Percentiles rank a stretch among this genome's conserved stretches.
phyloP scores from a whole-genome alignment of 1,284 basidiomycete genomes.

The Austroboletus rostrupii region DNA sequence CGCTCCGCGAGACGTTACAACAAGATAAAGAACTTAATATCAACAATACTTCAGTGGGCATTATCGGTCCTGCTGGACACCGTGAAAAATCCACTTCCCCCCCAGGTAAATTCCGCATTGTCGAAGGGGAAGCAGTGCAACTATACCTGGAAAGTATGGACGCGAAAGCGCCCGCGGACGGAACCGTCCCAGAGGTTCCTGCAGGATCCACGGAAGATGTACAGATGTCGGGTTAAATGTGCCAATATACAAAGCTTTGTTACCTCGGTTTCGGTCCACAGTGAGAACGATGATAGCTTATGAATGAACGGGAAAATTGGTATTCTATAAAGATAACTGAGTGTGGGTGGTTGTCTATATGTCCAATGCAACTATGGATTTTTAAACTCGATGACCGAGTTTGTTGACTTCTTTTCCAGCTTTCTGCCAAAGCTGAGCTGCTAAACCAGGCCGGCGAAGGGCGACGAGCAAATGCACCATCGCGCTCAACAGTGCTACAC shows the following conservation, averaged over 20 bases:
- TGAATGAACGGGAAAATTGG: too few species aligned
- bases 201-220: conserved; percentile 56
- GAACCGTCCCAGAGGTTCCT: conserved; percentile 27
- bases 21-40: conserved; percentile 94
- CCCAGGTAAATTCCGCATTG: conserved; percentile 68
- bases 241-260: conserved; percentile 15
- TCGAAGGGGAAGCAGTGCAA: conserved; percentile 73
- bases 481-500: conserved; percentile 83
- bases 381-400: conserved; percentile 3
- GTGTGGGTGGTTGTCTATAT: conserved; percentile 21
- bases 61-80: conserved; percentile 69
- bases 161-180: conserved; percentile 50
- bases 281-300: too few species aligned
- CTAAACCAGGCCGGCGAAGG: conserved; percentile 67
- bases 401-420: conserved; percentile 23
- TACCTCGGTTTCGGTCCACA: not conserved
- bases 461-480: conserved; percentile 76
- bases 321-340: conserved; percentile 18
- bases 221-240: conserved; percentile 66
- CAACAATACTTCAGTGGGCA: conserved; percentile 90
- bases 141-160: conserved; percentile 71
- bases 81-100: conserved; percentile 52
- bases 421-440: conserved; percentile 62
- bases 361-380: conserved; percentile 2
- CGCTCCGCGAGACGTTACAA: conserved; percentile 91